These are phyloP conservation scores for Globisporangium radiosum DNA, from an alignment of 352 stramenopile genomes.

Conservation along the genomic window DNA sequence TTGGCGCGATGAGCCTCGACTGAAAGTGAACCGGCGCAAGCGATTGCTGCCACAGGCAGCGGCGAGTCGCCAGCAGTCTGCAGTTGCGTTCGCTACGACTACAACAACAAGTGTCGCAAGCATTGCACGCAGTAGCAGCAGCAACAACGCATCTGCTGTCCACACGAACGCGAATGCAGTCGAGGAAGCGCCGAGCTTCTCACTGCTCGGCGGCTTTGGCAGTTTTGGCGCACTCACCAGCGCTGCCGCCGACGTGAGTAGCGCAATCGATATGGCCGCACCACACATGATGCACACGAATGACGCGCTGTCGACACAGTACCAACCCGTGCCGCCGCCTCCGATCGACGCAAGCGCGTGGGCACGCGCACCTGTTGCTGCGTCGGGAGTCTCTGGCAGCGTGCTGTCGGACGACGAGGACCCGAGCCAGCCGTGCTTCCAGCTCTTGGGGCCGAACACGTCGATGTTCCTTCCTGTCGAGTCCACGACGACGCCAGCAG, in stretches of 20 bases:
- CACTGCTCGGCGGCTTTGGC: constrained; percentile 1
- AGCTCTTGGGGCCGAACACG: constrained; percentile 27
- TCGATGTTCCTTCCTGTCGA: constrained; percentile 14
- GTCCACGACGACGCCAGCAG: neutral
- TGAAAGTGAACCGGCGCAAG: constrained; percentile 26
- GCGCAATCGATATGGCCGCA: too few relatives aligned
- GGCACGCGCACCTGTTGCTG: neutral
- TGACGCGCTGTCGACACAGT: neutral
- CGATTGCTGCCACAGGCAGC: constrained; percentile 1
- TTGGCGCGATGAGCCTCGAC: constrained; percentile 29
- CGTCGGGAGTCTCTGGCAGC: too few relatives aligned
- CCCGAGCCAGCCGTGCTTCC: constrained; percentile 39
- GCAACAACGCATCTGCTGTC: neutral
- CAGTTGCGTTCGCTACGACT: neutral
- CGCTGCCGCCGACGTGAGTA: neutral
- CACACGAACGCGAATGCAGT: constrained; percentile 3
- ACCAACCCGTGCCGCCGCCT: constrained; percentile 1
- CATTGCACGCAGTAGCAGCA: neutral
- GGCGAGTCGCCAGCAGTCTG: neutral
- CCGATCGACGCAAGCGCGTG: neutral
- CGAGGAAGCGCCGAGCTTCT: constrained; percentile 11
- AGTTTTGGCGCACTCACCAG: neutral
- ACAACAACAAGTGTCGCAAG: neutral
- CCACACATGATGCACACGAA: too few relatives aligned
- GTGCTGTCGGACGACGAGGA: constrained; percentile 5